Evolutionary conservation across 768 basidiomycete species (phyloP), one percentile per base, ranked within the genome.

Genomic region (Xerocomellus intermedius): DNA sequence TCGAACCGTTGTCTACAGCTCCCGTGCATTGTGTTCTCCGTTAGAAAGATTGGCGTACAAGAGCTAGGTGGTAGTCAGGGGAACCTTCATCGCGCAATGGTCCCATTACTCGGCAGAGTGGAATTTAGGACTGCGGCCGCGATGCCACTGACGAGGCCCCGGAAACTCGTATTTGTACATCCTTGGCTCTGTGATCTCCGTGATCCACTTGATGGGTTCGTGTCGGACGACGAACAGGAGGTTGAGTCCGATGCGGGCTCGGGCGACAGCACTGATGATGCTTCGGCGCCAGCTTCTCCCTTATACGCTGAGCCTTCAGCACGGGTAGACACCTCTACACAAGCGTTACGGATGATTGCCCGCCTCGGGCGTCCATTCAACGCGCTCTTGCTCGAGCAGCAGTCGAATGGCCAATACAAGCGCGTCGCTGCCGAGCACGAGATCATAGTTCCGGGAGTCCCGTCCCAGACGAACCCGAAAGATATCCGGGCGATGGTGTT

Each of bases 141-240:
- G 26, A 26, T 26, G 26, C 26, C 26, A 26, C 26, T 26, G 5
- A 26, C 3, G 26, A 4, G 5, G 3, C 26, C 26, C 26, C 26
- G 26, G 26, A 41, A 39, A 14, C 33, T 49, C 1, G 5, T 49
- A 17, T 51, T 59, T 8, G 55, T 56, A 4, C 21, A 52, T 17
- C 58, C 55, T 2, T 56, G 58, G 54, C 10, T 56, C 32, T 46
- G 16, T 19, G 55, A 50, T 33, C 49, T 58, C 17, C 5, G 21
- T 5, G 39, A 21, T 19, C 33, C 36, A 4, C 21, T 21, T 14
- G 45, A 47, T 24, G 45, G 19, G 1, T 42, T 35, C 8, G 33
- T 17, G 1, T 16, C 6, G 10, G 33, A 37, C 4, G 47, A 48
- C 35, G 35, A 36, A 17, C 6, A 6, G 14, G 35, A 36, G 35